A percentile compares a stretch with the other conserved stretches of the same genome.
Conservation (phyloP, 176 grass and related monocot species). For the Microstegium vimineum region DNA sequence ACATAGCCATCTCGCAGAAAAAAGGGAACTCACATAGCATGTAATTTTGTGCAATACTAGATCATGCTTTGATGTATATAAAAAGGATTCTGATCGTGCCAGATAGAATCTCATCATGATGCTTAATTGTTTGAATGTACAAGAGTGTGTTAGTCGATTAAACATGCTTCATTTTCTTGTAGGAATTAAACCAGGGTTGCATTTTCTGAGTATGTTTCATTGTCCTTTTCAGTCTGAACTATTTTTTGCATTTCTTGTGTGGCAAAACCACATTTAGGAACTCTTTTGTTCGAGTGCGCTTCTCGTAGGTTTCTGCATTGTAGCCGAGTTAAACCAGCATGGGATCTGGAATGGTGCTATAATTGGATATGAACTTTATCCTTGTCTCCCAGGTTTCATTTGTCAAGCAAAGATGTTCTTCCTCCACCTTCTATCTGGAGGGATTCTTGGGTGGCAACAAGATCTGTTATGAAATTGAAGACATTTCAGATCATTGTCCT, state of each 20-base stretch:
- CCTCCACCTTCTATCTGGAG: constrained; percentile 54
- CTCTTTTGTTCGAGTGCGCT: neutral
- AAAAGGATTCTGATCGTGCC: neutral
- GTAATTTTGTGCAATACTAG: neutral
- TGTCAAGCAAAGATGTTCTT: constrained; percentile 53
- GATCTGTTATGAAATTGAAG: constrained; percentile 78
- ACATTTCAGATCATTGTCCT: constrained; percentile 97
- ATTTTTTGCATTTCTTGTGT: neutral
- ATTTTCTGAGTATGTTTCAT: neutral
- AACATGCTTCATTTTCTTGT: neutral
- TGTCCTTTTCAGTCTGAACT: neutral
- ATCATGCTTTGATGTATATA: neutral
- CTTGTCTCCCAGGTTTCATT: constrained; percentile 41
- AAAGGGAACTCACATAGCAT: neutral
- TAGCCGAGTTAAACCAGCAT: neutral
- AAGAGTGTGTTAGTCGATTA: neutral
- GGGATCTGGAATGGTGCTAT: neutral
- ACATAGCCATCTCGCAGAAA: too few relatives aligned
- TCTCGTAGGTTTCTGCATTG: neutral
- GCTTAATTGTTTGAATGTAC: neutral
- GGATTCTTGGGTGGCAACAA: constrained; percentile 69
- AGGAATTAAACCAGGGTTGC: neutral
- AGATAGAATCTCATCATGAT: neutral
- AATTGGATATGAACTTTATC: neutral
- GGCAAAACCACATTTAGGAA: neutral